Conservation (phyloP, 73 alveolate species). For the Strombidium stylifer region DNA sequence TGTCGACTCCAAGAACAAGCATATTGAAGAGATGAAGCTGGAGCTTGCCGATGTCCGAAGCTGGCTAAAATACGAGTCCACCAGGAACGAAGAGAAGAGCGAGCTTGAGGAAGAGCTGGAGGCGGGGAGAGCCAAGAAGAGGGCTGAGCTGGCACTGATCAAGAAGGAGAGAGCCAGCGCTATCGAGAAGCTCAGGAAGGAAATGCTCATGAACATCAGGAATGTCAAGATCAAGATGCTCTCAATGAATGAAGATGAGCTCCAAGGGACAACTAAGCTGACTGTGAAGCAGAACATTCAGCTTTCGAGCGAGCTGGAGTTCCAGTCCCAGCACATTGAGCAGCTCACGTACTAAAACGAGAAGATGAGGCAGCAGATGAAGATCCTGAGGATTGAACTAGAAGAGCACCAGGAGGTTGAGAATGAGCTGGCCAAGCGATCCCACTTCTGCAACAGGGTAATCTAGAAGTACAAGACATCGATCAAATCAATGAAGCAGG, state of each 20-base stretch:
- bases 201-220: slow-evolving; percentile 75
- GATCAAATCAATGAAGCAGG: slow-evolving; percentile 65
- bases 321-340: slow-evolving; percentile 92
- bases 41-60: too few species aligned
- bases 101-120: too few species aligned
- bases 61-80: too few species aligned
- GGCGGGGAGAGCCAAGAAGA: too few species aligned
- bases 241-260: slow-evolving; percentile 73
- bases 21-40: too few species aligned
- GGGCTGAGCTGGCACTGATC: too few species aligned
- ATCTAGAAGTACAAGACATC: slow-evolving; percentile 65
- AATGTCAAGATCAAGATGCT: slow-evolving; percentile 69
- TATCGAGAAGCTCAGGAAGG: slow-evolving; percentile 78
- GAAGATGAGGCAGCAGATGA: slow-evolving; percentile 71
- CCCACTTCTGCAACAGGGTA: slow-evolving; percentile 81
- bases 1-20: too few species aligned
- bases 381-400: slow-evolving; percentile 84
- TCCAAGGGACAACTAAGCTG: slow-evolving; percentile 86
- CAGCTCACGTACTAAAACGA: slow-evolving; percentile 86
- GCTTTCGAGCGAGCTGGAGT: slow-evolving; percentile 93
- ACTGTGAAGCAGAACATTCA: slow-evolving; percentile 94
- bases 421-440: slow-evolving; percentile 89
- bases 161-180: not conserved
- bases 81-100: too few species aligned
- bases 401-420: slow-evolving; percentile 97